These are phyloP conservation scores for Cornus suecica DNA, from an alignment of 148 eudicot species.

Conservation along the genomic window DNA sequence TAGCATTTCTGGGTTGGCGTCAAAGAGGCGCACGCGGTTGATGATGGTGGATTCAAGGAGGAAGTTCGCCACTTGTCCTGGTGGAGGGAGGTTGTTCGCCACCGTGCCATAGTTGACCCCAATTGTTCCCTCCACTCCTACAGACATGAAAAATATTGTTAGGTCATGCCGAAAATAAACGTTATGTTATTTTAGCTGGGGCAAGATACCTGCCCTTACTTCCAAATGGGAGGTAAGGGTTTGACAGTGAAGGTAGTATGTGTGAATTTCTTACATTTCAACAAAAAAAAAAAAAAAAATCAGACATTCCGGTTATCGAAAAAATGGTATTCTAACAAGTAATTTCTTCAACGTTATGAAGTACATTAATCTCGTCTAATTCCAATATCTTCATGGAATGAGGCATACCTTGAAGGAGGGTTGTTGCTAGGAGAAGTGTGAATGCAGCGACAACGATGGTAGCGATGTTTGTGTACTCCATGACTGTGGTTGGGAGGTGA, in stretches of 20 bases:
- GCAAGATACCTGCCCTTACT: no score
- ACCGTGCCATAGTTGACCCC: constrained; percentile 74
- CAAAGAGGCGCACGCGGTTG: constrained; percentile 57
- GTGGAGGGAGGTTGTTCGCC: constrained; percentile 67
- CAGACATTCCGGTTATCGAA: no score
- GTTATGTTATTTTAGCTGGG: no score
- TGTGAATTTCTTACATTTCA: no score
- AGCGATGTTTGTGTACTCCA: constrained; percentile 3
- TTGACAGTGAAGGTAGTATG: no score
- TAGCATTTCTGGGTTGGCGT: constrained; percentile 37
- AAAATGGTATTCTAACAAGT: no score
- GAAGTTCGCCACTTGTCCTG: constrained; percentile 45
- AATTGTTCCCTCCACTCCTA: constrained; percentile 37
- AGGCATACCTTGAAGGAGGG: constrained; percentile 15
- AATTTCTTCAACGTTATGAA: no score
- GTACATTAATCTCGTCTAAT: no score
- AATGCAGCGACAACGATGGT: background rate
- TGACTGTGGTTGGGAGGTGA: constrained; percentile 1
- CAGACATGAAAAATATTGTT: background rate
- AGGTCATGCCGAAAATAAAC: background rate
- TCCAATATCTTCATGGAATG: no score
- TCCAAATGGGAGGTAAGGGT: no score
- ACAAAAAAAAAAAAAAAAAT: no score
- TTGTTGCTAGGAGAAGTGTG: constrained; percentile 12
- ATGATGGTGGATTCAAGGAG: constrained; percentile 50